Evolutionary conservation across 306 rosid species (phyloP), one percentile per base, ranked within the genome.

Genomic region (Pterocarpus santalinus): DNA sequence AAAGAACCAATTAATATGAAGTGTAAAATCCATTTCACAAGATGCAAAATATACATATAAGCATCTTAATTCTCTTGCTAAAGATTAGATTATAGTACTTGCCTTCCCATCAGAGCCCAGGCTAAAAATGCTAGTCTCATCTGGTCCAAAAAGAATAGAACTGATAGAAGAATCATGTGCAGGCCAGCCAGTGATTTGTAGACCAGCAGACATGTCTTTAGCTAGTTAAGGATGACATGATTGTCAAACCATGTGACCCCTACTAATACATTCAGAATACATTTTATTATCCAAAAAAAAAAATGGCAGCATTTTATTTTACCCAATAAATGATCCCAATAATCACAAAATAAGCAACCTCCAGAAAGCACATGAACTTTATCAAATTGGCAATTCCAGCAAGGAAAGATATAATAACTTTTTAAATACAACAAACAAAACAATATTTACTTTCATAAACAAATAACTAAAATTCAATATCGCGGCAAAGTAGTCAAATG

Each of bases 101-200:
- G 84, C 99, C 97, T 91, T 91, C 72, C 99, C 97, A 79, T 95
- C 97, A 65, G 89, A 84, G 36, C 99, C 99, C 77, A 95, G 82
- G 86, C 97, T 95, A 81, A 95, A 95, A 82, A 93, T 93, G 88
- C 97, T 95, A 10, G 99, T 95, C 85, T 95, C 99, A 82, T 95
- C 97, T 4, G 99, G 97, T 78, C 99, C 99, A 76, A 95, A 91
- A 82, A 95, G 89, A 82, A 95, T 87, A 51, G 97, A 95, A 88
- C 90, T 91, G 84, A 95, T 90, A 49, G 96, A 94, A 83, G 97
- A 87, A 88, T 95, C 99, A 85, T 95, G 99, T 12, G 99, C 99
- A 78, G 99, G 97, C 99, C 99, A 95, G 73, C 99, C 99, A 41
- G 97, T 95, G 83, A 93, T 93, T 93, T 93, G 99, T 74, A 91